These are phyloP conservation scores for Lepiota venenata DNA, from an alignment of 768 basidiomycete genomes.

Conservation along the genomic window DNA sequence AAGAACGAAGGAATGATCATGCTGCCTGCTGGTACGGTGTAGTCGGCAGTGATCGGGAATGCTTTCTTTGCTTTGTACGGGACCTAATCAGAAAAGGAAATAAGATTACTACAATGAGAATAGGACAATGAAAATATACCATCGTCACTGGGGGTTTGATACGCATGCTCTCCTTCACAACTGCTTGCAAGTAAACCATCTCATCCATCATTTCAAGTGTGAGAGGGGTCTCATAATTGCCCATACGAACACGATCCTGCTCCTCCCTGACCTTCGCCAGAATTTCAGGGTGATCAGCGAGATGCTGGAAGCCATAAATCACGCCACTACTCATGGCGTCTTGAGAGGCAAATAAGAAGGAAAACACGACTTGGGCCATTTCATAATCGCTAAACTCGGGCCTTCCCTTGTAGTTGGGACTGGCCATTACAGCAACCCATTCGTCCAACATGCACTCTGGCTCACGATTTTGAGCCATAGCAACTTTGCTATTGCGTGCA, in stretches of 20 bases:
- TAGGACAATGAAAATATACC: constrained; percentile 44
- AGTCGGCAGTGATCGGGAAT: constrained; percentile 90
- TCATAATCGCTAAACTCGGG: constrained; percentile 89
- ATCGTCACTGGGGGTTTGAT: constrained; percentile 94
- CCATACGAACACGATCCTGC: constrained; percentile 79
- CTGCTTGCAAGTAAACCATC: constrained; percentile 90
- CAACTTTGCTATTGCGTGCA: constrained; percentile 72
- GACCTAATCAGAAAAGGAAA: constrained; percentile 48
- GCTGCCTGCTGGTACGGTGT: constrained; percentile 86
- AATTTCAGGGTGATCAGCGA: constrained; percentile 89
- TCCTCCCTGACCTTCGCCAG: constrained; percentile 88
- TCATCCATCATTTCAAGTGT: constrained; percentile 88
- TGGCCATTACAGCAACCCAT: constrained; percentile 77
- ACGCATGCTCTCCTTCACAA: constrained; percentile 91
- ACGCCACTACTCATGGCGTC: constrained; percentile 98
- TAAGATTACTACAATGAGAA: constrained; percentile 13
- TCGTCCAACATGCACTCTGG: constrained; percentile 90
- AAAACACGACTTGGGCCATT: constrained; percentile 96
- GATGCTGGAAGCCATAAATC: constrained; percentile 95
- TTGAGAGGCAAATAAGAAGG: constrained; percentile 94
- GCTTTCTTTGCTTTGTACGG: constrained; percentile 89
- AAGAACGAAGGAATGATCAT: constrained; percentile 97
- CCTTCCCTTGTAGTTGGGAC: constrained; percentile 69
- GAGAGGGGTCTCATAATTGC: constrained; percentile 70
- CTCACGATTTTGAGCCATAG: constrained; percentile 77